Base-by-base conservation (phyloP, 2,329 filamentous ascomycete genomes). In the Neopestalotiopsis clavispora region DNA sequence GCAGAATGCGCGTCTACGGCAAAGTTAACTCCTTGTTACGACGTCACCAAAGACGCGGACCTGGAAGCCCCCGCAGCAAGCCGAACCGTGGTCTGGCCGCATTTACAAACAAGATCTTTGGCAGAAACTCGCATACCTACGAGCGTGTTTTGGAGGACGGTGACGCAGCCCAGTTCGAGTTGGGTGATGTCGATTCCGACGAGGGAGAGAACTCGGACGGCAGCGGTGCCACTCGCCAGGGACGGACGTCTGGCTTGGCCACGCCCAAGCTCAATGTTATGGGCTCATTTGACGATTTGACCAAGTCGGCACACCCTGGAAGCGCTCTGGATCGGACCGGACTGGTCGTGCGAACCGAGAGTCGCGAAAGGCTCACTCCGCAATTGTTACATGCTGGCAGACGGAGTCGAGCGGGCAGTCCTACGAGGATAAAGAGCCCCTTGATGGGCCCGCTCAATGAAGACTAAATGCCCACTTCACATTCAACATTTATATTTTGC, bases 101-200 rank as follows among this genome's bases (percentile, higher is more conserved):
- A 1, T 76, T 87, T 74, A 85, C 86, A 7, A 86, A 86, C 71
- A 93, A 92, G 76, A 80, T 96, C 4, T 92, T 97, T 71, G 87
- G 87, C 14, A 86, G 88, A 4, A 81, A 78, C 64, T 80, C 83
- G 0, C 77, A 84, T 7, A 84, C 87, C 2, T 98, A 98, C 76
- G 95, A 98, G 77, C 90, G 94, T 38, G 91, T 98, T 3, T 82
- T 97, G 65, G 94, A 98, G 80, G 92, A 95, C 73, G 94, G 92
- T 13, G 88, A 89, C n/a, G 82, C 83, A 12, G 83, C 88, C 67
- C 91, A 94, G 57, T 95, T 97, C 76, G 95, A 98, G 77, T 87
- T 98, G 1, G 89, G 87, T 34, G 90, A 90, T 17, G 81, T 89
- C 9, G 88, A 90, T 38, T 90, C 89, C 1, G 87, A 90, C 66